Evolutionary conservation across 768 basidiomycete genomes (phyloP).

Genomic region (Rhodosporidiobolus odoratus): DNA sequence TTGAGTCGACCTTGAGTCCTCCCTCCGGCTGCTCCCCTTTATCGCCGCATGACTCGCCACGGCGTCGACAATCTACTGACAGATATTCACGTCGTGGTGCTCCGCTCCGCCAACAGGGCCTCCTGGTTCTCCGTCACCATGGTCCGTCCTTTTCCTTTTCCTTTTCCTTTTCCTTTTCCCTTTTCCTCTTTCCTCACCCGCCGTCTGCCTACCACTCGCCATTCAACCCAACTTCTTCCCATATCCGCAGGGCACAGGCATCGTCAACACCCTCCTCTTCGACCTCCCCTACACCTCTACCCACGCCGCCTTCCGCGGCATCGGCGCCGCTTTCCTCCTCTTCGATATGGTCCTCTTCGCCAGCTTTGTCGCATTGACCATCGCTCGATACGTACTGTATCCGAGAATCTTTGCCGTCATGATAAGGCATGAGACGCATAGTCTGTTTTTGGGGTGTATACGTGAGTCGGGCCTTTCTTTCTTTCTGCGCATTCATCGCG

Average conservation of each 20-base stretch:
- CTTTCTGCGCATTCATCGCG: background rate
- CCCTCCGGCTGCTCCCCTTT: background rate
- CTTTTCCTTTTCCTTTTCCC: background rate
- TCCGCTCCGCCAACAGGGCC: background rate
- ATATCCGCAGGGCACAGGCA: conserved; percentile 40
- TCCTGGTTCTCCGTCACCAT: conserved; percentile 33
- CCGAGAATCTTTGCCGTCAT: conserved; percentile 38
- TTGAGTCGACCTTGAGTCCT: background rate
- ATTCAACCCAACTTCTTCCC: background rate
- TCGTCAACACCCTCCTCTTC: conserved; percentile 39
- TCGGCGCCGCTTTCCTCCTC: conserved; percentile 39
- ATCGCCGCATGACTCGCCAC: background rate
- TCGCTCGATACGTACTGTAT: conserved; percentile 39
- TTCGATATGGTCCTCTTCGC: conserved; percentile 38
- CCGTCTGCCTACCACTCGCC: no score
- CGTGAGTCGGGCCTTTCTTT: conserved; percentile 1
- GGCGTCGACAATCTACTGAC: background rate
- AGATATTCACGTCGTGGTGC: no score
- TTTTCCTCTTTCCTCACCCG: no score
- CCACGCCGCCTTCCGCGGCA: conserved; percentile 37
- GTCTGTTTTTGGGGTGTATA: conserved; percentile 32
- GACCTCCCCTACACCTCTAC: conserved; percentile 35
- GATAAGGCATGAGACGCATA: conserved; percentile 40
- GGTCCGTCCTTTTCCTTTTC: background rate
- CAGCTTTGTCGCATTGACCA: conserved; percentile 35